These are phyloP conservation scores for Salix viminalis DNA, from an alignment of 345 rosid species.

Conservation along the genomic window DNA sequence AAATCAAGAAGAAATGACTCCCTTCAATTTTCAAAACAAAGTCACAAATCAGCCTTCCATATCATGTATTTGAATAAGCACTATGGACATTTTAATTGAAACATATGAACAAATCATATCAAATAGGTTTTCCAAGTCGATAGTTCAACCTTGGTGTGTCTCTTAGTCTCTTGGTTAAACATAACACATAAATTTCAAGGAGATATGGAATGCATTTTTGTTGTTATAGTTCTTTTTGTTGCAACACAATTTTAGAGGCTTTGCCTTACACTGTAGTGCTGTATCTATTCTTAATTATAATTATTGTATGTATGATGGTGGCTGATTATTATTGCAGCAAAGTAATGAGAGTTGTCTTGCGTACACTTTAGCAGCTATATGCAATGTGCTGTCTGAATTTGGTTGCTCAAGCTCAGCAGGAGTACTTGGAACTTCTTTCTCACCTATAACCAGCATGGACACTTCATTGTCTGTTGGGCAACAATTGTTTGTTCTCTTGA, in stretches of 20 bases:
- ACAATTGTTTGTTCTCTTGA: conserved; percentile 78
- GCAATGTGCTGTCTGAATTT: conserved; percentile 83
- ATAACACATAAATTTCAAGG: not conserved
- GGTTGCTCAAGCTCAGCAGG: conserved; percentile 66
- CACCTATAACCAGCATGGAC: conserved; percentile 54
- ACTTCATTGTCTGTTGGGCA: conserved; percentile 78
- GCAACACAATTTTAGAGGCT: not conserved
- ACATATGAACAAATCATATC: too few species aligned
- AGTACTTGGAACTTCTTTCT: conserved; percentile 74
- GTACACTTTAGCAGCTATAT: conserved; percentile 81
- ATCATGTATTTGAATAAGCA: too few species aligned
- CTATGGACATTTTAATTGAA: too few species aligned
- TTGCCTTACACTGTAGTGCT: not conserved
- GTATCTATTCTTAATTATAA: not conserved
- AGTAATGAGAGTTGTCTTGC: conserved; percentile 93
- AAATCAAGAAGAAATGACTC: too few species aligned
- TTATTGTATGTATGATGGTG: not conserved
- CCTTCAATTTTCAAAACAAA: too few species aligned
- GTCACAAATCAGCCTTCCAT: too few species aligned
- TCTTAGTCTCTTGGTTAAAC: not conserved
- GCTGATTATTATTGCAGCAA: conserved; percentile 54
- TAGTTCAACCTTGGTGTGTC: too few species aligned
- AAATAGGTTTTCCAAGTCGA: too few species aligned
- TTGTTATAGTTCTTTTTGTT: not conserved
- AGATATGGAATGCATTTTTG: not conserved